Conservation (phyloP, 306 rosid species). For the Cicer cuneatum region DNA sequence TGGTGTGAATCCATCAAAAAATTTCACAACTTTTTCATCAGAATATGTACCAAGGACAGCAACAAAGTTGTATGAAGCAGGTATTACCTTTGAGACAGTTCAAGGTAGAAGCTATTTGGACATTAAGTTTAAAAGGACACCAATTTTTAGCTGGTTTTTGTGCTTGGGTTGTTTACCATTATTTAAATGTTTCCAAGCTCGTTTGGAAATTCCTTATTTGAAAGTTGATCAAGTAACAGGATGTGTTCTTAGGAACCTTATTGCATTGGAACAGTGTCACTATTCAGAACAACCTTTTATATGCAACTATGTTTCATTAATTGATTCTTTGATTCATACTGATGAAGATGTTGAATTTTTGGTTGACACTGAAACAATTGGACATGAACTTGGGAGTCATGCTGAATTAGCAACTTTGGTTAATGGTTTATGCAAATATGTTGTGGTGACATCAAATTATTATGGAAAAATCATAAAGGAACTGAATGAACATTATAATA, state of each 20-base stretch:
- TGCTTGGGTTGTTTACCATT: slow-evolving; percentile 45
- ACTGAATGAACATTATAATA: slow-evolving; percentile 42
- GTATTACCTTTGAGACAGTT: slow-evolving; percentile 43
- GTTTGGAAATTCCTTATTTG: slow-evolving; percentile 36
- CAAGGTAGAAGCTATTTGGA: slow-evolving; percentile 37
- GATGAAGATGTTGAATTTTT: slow-evolving; percentile 56
- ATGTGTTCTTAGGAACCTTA: slow-evolving; percentile 54
- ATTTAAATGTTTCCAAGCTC: not conserved
- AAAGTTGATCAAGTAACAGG: slow-evolving; percentile 45
- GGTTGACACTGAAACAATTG: slow-evolving; percentile 46
- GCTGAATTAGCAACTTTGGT: slow-evolving; percentile 45
- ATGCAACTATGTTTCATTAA: slow-evolving; percentile 54
- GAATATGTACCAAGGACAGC: slow-evolving; percentile 37
- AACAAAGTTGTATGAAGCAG: slow-evolving; percentile 44
- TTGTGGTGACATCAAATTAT: slow-evolving; percentile 38
- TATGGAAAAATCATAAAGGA: slow-evolving; percentile 27
- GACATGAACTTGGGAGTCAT: slow-evolving; percentile 47
- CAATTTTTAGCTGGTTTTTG: slow-evolving; percentile 35
- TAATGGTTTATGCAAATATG: slow-evolving; percentile 41
- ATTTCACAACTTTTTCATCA: slow-evolving; percentile 15
- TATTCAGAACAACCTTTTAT: slow-evolving; percentile 50
- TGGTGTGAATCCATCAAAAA: not conserved
- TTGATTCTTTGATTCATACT: slow-evolving; percentile 54
- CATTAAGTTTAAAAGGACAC: slow-evolving; percentile 26
- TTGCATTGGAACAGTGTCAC: slow-evolving; percentile 65